Percentiles rank a stretch among this genome's conserved stretches.
These are phyloP conservation scores for Coprinopsis cinerea DNA, from an alignment of 768 basidiomycete species.

Conservation along the genomic window DNA sequence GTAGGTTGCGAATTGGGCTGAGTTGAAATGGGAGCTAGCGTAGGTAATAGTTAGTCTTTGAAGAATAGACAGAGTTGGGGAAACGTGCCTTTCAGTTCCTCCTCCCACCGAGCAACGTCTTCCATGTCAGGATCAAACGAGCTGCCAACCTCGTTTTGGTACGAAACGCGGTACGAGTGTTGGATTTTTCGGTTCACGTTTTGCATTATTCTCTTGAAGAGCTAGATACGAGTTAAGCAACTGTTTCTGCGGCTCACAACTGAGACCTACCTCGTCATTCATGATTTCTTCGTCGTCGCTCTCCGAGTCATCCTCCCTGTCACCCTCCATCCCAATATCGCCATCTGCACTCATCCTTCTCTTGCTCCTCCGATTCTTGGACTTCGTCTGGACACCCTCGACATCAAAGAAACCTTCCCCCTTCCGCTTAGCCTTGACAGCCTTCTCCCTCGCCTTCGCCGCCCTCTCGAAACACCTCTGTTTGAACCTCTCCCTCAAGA, in stretches of 20 bases:
- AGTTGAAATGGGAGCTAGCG: background rate
- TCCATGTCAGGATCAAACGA: conserved; percentile 74
- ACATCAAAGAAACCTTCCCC: background rate
- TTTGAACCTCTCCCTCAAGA: conserved; percentile 56
- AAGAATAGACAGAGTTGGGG: background rate
- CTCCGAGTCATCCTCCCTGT: conserved; percentile 31
- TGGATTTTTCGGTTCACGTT: conserved; percentile 43
- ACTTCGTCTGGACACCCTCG: conserved; percentile 37
- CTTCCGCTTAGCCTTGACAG: conserved; percentile 34
- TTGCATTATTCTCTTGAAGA: conserved; percentile 61
- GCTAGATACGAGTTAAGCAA: conserved; percentile 31
- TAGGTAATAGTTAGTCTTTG: too few relatives aligned
- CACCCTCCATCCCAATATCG: conserved; percentile 42
- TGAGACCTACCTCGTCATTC: conserved; percentile 51
- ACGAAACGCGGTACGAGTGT: conserved; percentile 58
- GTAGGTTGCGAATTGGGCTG: background rate
- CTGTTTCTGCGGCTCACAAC: conserved; percentile 1
- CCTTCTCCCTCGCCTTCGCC: conserved; percentile 45
- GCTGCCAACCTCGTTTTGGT: conserved; percentile 63
- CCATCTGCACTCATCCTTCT: conserved; percentile 27
- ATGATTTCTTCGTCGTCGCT: conserved; percentile 55
- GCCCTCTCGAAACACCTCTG: conserved; percentile 60
- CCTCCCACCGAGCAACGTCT: conserved; percentile 56
- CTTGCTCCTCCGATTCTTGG: background rate
- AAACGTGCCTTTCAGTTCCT: conserved; percentile 38